These are phyloP conservation scores for Polytrichum commune DNA, from an alignment of 225 moss, liverwort and hornwort species.

Conservation along the genomic window DNA sequence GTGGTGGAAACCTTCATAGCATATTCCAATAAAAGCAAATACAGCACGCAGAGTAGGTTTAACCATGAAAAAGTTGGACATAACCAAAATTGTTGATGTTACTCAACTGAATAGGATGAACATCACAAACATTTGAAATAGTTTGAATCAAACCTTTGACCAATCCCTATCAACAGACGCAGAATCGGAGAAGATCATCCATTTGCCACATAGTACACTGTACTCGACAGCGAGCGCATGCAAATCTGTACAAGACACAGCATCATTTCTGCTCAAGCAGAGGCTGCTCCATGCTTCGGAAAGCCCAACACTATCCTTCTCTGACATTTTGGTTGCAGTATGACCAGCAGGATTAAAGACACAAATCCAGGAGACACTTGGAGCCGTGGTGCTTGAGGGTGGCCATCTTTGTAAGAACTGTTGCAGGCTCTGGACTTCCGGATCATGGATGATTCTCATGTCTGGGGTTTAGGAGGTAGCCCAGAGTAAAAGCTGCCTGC, in stretches of 20 bases:
- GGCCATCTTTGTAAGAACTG: slow-evolving; percentile 18
- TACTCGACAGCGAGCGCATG: slow-evolving; percentile 20
- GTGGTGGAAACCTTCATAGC: no score
- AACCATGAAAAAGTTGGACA: no score
- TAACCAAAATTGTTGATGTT: no score
- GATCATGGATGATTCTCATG: slow-evolving; percentile 1
- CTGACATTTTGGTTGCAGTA: background rate
- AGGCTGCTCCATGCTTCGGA: slow-evolving; percentile 17
- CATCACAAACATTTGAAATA: no score
- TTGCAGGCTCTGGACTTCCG: slow-evolving; percentile 16
- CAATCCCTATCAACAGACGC: slow-evolving; percentile 24
- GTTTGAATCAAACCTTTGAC: background rate
- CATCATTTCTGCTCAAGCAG: slow-evolving; percentile 19
- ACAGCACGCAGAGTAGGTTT: no score
- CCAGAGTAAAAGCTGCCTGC: background rate
- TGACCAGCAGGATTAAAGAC: background rate
- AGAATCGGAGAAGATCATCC: slow-evolving; percentile 28
- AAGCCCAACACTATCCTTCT: slow-evolving; percentile 2
- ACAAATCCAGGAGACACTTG: slow-evolving; percentile 13
- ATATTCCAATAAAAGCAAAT: no score
- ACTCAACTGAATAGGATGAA: no score
- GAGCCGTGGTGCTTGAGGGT: slow-evolving; percentile 9
- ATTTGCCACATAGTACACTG: slow-evolving; percentile 25
- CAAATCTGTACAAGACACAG: slow-evolving; percentile 15
- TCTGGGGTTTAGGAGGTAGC: background rate